These are phyloP conservation scores for Trametes villosa DNA, from an alignment of 768 basidiomycete genomes.

Conservation along the genomic window DNA sequence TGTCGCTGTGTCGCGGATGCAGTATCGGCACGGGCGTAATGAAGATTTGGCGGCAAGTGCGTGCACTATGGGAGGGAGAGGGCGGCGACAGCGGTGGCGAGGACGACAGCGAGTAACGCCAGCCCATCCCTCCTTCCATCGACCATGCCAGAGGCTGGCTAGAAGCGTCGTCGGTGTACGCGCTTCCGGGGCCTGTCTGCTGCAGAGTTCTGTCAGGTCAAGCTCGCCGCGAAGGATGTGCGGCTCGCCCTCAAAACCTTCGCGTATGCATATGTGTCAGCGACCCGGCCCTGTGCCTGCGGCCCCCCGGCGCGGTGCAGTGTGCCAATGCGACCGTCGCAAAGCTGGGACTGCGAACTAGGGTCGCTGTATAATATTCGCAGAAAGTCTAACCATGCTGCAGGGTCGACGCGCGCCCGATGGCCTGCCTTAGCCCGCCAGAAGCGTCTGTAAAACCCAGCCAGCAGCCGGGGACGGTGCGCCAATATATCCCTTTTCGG, in stretches of 20 bases:
- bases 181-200: neutral
- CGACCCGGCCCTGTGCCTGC: neutral
- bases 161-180: neutral
- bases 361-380: too few species aligned
- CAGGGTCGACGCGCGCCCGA: conserved; percentile 4
- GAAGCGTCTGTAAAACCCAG: conserved; percentile 5
- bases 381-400: conserved; percentile 10
- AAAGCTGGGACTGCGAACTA: too few species aligned
- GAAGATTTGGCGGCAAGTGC: conserved; percentile 72
- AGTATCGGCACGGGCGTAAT: conserved; percentile 77
- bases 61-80: conserved; percentile 46
- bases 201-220: conserved; percentile 4
- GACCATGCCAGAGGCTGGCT: neutral
- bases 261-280: neutral
- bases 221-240: neutral
- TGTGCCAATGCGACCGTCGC: neutral
- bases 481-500: conserved; percentile 14
- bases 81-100: neutral
- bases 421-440: neutral
- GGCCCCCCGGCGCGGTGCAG: neutral
- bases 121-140: neutral
- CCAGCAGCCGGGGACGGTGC: neutral
- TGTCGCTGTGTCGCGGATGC: conserved; percentile 11
- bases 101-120: neutral
- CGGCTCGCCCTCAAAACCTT: neutral